Base-by-base conservation (phyloP, 495 filamentous ascomycete species). In the Darksidea phi region DNA sequence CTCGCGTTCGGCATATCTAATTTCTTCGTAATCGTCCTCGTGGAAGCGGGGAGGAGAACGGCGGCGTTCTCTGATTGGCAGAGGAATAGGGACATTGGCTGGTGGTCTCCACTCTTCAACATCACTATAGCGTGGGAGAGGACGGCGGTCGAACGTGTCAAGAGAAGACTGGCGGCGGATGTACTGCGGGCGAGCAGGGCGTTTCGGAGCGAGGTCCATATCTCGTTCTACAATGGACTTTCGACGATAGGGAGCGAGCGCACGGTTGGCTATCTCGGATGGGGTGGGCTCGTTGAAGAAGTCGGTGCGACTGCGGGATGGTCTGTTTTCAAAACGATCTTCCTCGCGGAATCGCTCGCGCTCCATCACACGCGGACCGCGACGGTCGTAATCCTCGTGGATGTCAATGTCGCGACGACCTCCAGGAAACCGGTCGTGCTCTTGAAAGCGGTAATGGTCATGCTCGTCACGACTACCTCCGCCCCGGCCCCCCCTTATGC, bases 61-160 rank as follows among this genome's bases (percentile, higher is more conserved):
- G 25, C 62, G 62, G 17, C 67, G 54, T 50, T 64, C 64, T n/a
- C 71, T 66, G 47, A 73, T 75, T 2, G 83, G 82, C 34, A 84
- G 72, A 1, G 83, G 83, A 42, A 82, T 78, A 0, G 77, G 77
- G 15, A 82, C 76, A 48, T 84, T 79, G 0, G 76, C 68, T 0
- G 81, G 78, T 2, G 76, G 69, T 36, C 76, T 73, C 66, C 74
- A 78, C 17, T 55, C 52, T 25, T 63, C 59, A 37, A 84, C 76
- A 2, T 84, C 77, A 26, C 74, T 64, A 61, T 75, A 85, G 0
- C 72, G 66, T 10, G 66, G 78, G 20, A 78, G 67, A 2, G 86
- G 84, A 57, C 82, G 79, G 26, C 87, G 82, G 74, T 90, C 87
- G 66, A 87, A 89, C 0, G 86, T 88, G 71, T 89, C 86, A 26